These are phyloP conservation scores for Yamadazyma phyllophila DNA, from an alignment of 805 yeast species.

Conservation along the genomic window DNA sequence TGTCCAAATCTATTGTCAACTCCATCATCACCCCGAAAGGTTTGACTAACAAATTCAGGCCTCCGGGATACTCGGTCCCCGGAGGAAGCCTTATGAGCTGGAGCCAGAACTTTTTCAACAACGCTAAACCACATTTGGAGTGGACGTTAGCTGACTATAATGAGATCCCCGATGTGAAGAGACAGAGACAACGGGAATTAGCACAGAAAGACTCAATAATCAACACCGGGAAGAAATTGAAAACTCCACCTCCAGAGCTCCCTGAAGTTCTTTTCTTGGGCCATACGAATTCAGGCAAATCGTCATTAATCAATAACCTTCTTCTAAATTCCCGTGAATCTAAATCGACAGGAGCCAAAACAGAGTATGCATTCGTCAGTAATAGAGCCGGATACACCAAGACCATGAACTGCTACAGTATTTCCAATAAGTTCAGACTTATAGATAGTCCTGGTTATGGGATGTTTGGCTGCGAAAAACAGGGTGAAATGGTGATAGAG, in stretches of 20 bases:
- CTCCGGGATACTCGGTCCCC: slow-evolving; percentile 12
- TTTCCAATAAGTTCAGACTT: slow-evolving; percentile 61
- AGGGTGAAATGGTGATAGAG: slow-evolving; percentile 66
- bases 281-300: slow-evolving; percentile 83
- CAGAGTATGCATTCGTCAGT: slow-evolving; percentile 36
- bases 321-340: slow-evolving; percentile 32
- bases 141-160: slow-evolving; percentile 57
- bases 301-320: slow-evolving; percentile 66
- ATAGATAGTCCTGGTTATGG: slow-evolving; percentile 95
- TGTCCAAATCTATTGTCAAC: slow-evolving; percentile 4
- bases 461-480: slow-evolving; percentile 55
- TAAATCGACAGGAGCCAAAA: slow-evolving; percentile 18
- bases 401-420: slow-evolving; percentile 68
- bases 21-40: slow-evolving; percentile 21
- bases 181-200: slow-evolving; percentile 14
- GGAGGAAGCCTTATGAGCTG: slow-evolving; percentile 12
- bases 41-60: slow-evolving; percentile 22
- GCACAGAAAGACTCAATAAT: slow-evolving; percentile 7
- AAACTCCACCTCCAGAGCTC: slow-evolving; percentile 16
- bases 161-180: slow-evolving; percentile 57
- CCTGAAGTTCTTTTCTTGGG: slow-evolving; percentile 83
- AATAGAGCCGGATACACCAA: slow-evolving; percentile 56
- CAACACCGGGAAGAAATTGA: not conserved
- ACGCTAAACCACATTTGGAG: slow-evolving; percentile 47
- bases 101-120: slow-evolving; percentile 41